phyloP scores from a whole-genome alignment of 2,329 filamentous ascomycete species.

The Stachybotrys elegans region DNA sequence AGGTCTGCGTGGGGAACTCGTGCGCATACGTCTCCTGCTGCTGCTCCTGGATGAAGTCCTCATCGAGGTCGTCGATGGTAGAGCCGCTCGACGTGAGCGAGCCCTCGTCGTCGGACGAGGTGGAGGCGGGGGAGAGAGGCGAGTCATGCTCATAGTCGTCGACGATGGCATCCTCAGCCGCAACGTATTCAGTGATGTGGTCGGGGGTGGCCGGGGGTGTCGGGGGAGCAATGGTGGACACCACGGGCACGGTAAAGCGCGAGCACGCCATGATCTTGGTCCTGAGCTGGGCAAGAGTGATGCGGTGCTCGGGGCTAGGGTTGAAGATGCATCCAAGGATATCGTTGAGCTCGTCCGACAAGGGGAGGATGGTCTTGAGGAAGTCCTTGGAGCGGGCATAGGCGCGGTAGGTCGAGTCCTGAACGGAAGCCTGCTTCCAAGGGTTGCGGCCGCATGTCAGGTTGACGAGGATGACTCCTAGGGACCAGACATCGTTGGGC shows the following conservation, averaged over 20 bases:
- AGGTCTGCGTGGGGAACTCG: conserved; percentile 37
- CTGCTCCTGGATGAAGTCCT: conserved; percentile 42
- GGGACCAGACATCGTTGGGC: conserved; percentile 94
- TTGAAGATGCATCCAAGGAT: conserved; percentile 88
- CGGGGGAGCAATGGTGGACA: conserved; percentile 27
- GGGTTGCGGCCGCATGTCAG: conserved; percentile 96
- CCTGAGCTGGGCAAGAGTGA: conserved; percentile 75
- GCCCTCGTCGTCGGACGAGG: conserved; percentile 49
- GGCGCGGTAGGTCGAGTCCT: conserved; percentile 92
- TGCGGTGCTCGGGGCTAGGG: conserved; percentile 74
- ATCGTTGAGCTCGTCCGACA: conserved; percentile 83
- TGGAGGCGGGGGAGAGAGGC: conserved; percentile 45
- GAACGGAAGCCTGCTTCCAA: conserved; percentile 92
- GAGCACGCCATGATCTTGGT: conserved; percentile 71
- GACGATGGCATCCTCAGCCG: conserved; percentile 39
- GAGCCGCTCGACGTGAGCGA: conserved; percentile 51
- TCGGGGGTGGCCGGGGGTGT: conserved; percentile 39
- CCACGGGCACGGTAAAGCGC: conserved; percentile 56
- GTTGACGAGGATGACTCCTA: conserved; percentile 98
- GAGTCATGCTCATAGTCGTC: conserved; percentile 39
- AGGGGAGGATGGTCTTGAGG: conserved; percentile 83
- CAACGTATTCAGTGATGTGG: conserved; percentile 39
- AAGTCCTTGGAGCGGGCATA: conserved; percentile 83
- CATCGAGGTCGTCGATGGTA: conserved; percentile 46
- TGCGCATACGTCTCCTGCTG: conserved; percentile 29